Evolutionary conservation across 805 yeast genomes (phyloP), one percentile per base, ranked within the genome.

Genomic region (Nakazawaea populi): DNA sequence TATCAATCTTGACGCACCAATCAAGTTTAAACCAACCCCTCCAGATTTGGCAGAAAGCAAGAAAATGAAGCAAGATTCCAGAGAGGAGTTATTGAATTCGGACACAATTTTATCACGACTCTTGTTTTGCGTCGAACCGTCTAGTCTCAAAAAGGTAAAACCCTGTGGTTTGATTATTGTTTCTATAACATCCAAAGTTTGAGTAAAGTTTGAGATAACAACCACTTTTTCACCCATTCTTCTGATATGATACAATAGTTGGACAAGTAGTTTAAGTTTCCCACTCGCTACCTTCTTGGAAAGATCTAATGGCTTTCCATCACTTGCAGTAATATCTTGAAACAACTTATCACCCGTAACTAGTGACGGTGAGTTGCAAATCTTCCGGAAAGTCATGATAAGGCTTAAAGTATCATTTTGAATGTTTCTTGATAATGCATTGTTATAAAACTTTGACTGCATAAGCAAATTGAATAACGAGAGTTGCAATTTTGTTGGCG

Each of bases 1-100:
- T 5, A 94, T 75, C 40, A 94, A 68, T 30, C 98, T 69, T 0
- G 96, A 88, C 0, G 96, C 99, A 0, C 98, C 99, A 35, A 88
- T 77, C 35, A 94, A 70, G 60, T 94, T 94, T 41, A 94, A 71
- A 0, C 99, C 99, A 53, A 87, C 83, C 0, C 99, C 99, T 4
- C 99, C 99, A 4, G 96, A 83, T 64, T 90, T 89, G 0, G 97
- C 86, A 4, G 96, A 88, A 10, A 94, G 66, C 10, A 94, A 67
- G 57, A 94, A 89, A 0, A 84, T 85, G 60, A 86, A 80, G 36
- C 65, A 60, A 4, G 72, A 65, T 35, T 63, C 64, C 7, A 58
- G 57, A 2, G 72, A 61, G 0, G 74, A 53, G 24, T 65, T 74
- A 62, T 91, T 91, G 66, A 92, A 92, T 10, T 76, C 68, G 12